phyloP scores from a whole-genome alignment of 2,329 filamentous ascomycete species.

The Diaporthe sp. region DNA sequence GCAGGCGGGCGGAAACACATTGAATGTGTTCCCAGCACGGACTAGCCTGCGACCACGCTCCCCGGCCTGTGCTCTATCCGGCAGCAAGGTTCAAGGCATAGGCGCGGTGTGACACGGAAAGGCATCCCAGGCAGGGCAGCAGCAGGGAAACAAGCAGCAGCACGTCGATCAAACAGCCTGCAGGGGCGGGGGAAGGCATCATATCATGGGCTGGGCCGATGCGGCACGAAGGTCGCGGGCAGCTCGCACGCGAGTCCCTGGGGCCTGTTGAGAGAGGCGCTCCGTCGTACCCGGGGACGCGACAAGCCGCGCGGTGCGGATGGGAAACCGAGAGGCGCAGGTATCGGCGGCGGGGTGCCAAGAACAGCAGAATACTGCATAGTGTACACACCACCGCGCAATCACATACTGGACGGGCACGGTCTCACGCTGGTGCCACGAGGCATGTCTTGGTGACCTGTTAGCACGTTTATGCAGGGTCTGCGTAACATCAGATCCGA shows the following conservation, averaged over 20 bases:
- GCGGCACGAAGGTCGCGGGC: neutral
- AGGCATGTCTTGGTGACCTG: constrained; percentile 17
- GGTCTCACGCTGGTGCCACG: constrained; percentile 18
- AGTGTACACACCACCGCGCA: neutral
- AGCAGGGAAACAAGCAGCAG: constrained; percentile 23
- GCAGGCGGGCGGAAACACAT: constrained; percentile 5
- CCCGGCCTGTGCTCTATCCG: constrained; percentile 29
- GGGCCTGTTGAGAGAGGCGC: neutral
- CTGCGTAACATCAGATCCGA: constrained; percentile 28
- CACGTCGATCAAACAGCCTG: constrained; percentile 28
- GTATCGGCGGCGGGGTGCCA: neutral
- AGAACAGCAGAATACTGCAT: neutral
- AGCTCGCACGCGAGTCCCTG: neutral
- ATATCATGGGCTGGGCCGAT: neutral
- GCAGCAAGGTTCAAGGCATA: constrained; percentile 30
- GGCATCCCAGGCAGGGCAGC: constrained; percentile 3
- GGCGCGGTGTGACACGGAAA: neutral
- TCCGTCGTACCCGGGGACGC: constrained; percentile 10
- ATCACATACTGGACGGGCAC: neutral
- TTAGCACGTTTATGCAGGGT: constrained; percentile 22
- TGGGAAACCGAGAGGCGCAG: neutral
- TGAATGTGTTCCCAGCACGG: constrained; percentile 6
- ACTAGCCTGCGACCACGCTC: constrained; percentile 15
- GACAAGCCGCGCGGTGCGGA: neutral
- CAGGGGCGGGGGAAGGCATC: neutral